Percentiles rank a stretch among this genome's conserved stretches.
Evolutionary conservation across 768 basidiomycete genomes (phyloP).

Genomic region (Pleurotus cornucopiae): DNA sequence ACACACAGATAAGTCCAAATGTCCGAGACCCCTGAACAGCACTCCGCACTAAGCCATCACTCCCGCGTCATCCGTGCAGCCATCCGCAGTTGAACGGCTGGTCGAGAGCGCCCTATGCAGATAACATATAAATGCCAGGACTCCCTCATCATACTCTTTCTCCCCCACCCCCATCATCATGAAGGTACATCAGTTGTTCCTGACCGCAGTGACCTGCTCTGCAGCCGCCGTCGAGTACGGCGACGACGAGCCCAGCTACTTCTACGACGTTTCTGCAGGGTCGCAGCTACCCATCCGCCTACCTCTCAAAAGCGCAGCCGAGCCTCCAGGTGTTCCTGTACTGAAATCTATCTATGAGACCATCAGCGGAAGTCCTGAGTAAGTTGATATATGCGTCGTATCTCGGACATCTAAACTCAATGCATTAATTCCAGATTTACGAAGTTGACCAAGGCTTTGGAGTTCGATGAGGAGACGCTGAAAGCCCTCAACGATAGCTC

Average conservation of each 20-base stretch:
- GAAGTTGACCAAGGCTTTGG: slow-evolving; percentile 1
- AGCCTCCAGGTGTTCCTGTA: slow-evolving; percentile 1
- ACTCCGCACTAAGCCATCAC: neutral
- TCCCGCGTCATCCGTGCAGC: neutral
- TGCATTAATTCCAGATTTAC: neutral
- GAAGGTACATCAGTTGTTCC: neutral
- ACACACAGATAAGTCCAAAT: too few relatives aligned
- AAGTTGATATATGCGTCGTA: neutral
- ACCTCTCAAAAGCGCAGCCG: neutral
- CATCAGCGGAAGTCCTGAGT: slow-evolving; percentile 1
- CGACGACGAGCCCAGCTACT: neutral
- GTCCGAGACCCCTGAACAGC: too few relatives aligned
- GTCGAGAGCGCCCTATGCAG: neutral
- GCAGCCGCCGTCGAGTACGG: neutral
- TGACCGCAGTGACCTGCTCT: neutral
- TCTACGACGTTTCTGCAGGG: neutral
- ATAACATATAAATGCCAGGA: neutral
- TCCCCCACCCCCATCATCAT: neutral
- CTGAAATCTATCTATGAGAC: neutral
- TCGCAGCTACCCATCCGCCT: neutral
- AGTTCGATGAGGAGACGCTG: slow-evolving; percentile 29
- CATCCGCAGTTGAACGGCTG: neutral
- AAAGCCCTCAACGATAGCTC: slow-evolving; percentile 35
- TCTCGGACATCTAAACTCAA: neutral
- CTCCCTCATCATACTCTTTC: neutral